A percentile compares a stretch with the other conserved stretches of the same genome.
These are phyloP conservation scores for Paragyromitra xinjiangensis DNA, from an alignment of 495 filamentous ascomycete species.

Conservation along the genomic window DNA sequence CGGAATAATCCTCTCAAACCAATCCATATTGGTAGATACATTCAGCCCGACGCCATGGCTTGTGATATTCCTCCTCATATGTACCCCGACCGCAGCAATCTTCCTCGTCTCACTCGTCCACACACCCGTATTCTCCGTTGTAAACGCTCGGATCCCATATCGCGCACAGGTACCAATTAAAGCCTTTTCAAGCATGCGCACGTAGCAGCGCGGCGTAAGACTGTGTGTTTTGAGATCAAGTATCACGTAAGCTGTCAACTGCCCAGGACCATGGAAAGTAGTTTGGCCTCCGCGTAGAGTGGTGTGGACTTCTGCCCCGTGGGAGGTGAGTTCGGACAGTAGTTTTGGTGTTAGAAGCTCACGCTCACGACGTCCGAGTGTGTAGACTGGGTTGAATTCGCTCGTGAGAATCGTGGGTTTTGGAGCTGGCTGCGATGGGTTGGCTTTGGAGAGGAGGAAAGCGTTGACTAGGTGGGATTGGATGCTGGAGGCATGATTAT, in stretches of 20 bases:
- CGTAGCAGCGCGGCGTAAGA: constrained; percentile 70
- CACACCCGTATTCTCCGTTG: constrained; percentile 84
- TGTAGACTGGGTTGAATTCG: constrained; percentile 84
- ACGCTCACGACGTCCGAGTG: constrained; percentile 84
- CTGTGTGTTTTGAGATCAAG: constrained; percentile 72
- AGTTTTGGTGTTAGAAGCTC: constrained; percentile 64
- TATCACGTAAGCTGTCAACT: constrained; percentile 88
- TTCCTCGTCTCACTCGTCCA: constrained; percentile 76
- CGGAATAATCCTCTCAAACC: constrained; percentile 81
- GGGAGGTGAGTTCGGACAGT: constrained; percentile 59
- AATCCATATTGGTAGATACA: constrained; percentile 71
- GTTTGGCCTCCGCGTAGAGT: constrained; percentile 87
- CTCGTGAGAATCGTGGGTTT: constrained; percentile 82
- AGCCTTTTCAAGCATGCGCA: constrained; percentile 76
- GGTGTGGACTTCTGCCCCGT: constrained; percentile 70
- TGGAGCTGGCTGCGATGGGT: constrained; percentile 58
- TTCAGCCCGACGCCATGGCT: constrained; percentile 89
- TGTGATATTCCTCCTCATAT: constrained; percentile 83
- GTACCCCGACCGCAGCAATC: constrained; percentile 88
- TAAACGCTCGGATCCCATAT: constrained; percentile 68
- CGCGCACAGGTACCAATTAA: constrained; percentile 70
- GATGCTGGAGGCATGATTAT: constrained; percentile 42
- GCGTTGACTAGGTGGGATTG: constrained; percentile 58
- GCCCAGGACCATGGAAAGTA: constrained; percentile 95
- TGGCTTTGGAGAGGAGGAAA: constrained; percentile 54